Evolutionary conservation across 371 early-diverging fungal genomes (phyloP).

Genomic region (Chytridiales sp.): DNA sequence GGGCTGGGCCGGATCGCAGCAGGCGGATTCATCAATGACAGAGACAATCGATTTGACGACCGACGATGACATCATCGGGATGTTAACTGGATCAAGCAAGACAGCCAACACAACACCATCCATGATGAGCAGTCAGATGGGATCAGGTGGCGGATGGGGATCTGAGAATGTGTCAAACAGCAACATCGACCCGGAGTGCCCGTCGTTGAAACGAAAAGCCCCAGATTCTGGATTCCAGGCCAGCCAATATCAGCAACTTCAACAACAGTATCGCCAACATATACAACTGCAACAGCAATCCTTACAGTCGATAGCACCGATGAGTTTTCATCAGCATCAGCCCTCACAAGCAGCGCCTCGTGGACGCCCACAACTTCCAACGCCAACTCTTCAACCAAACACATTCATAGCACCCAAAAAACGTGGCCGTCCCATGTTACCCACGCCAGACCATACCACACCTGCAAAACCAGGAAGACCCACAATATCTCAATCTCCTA

Average conservation of each 20-base stretch:
- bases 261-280: no score
- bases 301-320: background rate
- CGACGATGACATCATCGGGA: background rate
- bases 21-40: background rate
- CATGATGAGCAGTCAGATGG: background rate
- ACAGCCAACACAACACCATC: background rate
- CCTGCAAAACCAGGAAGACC: no score
- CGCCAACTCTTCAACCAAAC: background rate
- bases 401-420: no score
- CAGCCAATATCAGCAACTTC: no score
- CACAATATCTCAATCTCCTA: no score
- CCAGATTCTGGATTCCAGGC: no score
- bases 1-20: no score
- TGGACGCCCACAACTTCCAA: background rate
- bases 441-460: no score
- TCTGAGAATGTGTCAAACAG: background rate
- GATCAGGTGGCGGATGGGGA: background rate
- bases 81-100: background rate
- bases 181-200: background rate
- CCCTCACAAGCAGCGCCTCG: background rate
- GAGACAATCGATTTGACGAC: background rate
- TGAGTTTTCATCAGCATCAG: background rate
- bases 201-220: background rate
- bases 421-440: no score
- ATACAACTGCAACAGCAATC: no score